Percentiles rank a stretch among this genome's conserved stretches.
Evolutionary conservation across 495 filamentous ascomycete genomes (phyloP).

Genomic region (Pyrenula aspistea): DNA sequence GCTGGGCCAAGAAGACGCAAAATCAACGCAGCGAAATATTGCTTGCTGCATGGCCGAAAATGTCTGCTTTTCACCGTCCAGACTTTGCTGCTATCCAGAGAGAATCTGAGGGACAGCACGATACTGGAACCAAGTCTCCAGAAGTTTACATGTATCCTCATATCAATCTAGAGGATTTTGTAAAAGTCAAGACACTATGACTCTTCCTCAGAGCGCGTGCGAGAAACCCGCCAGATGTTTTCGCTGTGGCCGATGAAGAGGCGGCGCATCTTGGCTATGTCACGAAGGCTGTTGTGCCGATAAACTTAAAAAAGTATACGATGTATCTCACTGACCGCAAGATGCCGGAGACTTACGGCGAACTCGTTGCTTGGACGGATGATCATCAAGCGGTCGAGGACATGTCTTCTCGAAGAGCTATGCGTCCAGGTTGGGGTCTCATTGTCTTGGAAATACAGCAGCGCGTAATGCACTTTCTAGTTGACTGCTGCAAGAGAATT

Average conservation of each 20-base stretch:
- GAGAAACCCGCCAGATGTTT: constrained; percentile 27
- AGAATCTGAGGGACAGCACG: constrained; percentile 8
- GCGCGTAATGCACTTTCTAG: constrained; percentile 28
- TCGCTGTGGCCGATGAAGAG: constrained; percentile 23
- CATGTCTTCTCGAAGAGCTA: constrained; percentile 13
- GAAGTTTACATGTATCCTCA: constrained; percentile 36
- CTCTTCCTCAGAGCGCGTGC: constrained; percentile 37
- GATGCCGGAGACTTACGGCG: constrained; percentile 27
- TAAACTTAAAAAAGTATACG: constrained; percentile 23
- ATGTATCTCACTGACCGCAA: constrained; percentile 29
- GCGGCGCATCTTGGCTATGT: constrained; percentile 14
- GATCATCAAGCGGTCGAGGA: constrained; percentile 20
- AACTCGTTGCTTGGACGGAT: constrained; percentile 27
- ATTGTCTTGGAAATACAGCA: constrained; percentile 33
- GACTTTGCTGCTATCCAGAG: constrained; percentile 32
- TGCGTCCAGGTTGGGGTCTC: constrained; percentile 29
- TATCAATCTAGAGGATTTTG: constrained; percentile 47
- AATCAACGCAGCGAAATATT: constrained; percentile 28
- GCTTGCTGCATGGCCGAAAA: constrained; percentile 30
- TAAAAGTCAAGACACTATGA: constrained; percentile 23
- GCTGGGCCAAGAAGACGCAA: constrained; percentile 36
- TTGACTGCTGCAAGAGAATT: constrained; percentile 22
- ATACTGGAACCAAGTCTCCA: constrained; percentile 8
- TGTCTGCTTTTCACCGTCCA: constrained; percentile 35
- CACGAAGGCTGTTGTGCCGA: constrained; percentile 15